Percentiles rank a stretch among this genome's conserved stretches.
phyloP scores from a whole-genome alignment of 805 yeast species.

The Zygoascus bituminiphila region DNA sequence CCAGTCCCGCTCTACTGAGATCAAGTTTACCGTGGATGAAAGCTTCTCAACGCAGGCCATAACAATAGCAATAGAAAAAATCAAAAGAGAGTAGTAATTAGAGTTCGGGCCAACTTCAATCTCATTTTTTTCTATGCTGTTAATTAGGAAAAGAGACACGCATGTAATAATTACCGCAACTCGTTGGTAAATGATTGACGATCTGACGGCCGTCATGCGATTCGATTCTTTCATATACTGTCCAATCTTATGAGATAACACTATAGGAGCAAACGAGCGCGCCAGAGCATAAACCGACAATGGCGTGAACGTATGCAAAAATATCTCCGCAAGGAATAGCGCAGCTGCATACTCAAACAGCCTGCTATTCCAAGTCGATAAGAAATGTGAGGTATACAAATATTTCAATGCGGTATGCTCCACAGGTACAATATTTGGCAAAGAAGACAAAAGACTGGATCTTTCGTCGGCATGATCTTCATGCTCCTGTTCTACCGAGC shows the following conservation, averaged over 20 bases:
- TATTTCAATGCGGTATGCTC: background rate
- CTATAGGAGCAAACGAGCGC: conserved; percentile 26
- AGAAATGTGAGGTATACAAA: background rate
- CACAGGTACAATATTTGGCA: background rate
- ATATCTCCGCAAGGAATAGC: conserved; percentile 30
- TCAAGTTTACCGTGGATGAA: conserved; percentile 29
- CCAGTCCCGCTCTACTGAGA: conserved; percentile 38
- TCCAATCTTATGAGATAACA: conserved; percentile 26
- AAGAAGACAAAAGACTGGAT: background rate
- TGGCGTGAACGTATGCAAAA: conserved; percentile 30
- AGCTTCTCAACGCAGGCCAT: conserved; percentile 32
- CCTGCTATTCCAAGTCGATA: conserved; percentile 30
- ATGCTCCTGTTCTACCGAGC: no score
- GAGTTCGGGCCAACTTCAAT: background rate
- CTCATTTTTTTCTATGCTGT: conserved; percentile 1
- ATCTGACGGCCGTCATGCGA: conserved; percentile 28
- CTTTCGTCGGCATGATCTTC: background rate
- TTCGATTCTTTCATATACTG: conserved; percentile 25
- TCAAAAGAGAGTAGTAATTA: background rate
- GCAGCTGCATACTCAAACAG: conserved; percentile 35
- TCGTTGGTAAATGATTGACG: conserved; percentile 30
- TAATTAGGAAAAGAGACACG: conserved; percentile 12
- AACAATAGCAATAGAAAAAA: conserved; percentile 20
- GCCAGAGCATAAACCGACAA: conserved; percentile 31
- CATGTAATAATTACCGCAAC: conserved; percentile 26